A percentile compares a stretch with the other conserved stretches of the same genome.
Evolutionary conservation across 176 grass and related monocot genomes (phyloP).

Genomic region (Eleusine indica): DNA sequence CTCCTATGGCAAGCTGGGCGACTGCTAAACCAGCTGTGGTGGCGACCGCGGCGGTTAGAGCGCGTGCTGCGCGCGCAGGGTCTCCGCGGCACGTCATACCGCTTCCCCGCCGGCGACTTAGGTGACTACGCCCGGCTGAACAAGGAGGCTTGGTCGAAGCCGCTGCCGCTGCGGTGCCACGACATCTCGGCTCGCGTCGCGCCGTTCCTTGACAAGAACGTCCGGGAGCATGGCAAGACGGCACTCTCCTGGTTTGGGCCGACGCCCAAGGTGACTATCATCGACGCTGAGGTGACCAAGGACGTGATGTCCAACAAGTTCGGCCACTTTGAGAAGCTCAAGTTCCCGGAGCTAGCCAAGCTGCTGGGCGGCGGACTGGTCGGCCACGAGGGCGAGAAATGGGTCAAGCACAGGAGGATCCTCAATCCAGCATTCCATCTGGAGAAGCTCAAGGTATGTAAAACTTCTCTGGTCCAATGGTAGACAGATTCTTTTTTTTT

Average conservation of each 20-base stretch:
- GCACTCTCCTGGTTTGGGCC: conserved; percentile 58
- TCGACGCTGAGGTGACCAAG: conserved; percentile 31
- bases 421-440: not conserved
- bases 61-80: not conserved
- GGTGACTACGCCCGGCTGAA: conserved; percentile 26
- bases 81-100: not conserved
- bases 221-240: conserved; percentile 46
- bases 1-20: not conserved
- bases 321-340: conserved; percentile 33
- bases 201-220: conserved; percentile 36
- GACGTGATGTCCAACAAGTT: conserved; percentile 43
- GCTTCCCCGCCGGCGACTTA: not conserved
- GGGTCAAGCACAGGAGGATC: not conserved
- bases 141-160: conserved; percentile 35
- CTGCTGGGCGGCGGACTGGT: not conserved
- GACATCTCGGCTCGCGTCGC: conserved; percentile 44
- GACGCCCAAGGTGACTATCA: conserved; percentile 38
- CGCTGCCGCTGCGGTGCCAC: conserved; percentile 47
- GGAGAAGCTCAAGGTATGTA: not conserved
- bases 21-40: not conserved
- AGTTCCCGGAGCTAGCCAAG: not conserved
- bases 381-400: not conserved
- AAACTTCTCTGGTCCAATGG: not conserved
- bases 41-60: not conserved
- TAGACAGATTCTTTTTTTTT: too few relatives aligned